Evolutionary conservation across 2,329 filamentous ascomycete genomes (phyloP), one percentile per base, ranked within the genome.

Genomic region (Colletotrichum cereale): DNA sequence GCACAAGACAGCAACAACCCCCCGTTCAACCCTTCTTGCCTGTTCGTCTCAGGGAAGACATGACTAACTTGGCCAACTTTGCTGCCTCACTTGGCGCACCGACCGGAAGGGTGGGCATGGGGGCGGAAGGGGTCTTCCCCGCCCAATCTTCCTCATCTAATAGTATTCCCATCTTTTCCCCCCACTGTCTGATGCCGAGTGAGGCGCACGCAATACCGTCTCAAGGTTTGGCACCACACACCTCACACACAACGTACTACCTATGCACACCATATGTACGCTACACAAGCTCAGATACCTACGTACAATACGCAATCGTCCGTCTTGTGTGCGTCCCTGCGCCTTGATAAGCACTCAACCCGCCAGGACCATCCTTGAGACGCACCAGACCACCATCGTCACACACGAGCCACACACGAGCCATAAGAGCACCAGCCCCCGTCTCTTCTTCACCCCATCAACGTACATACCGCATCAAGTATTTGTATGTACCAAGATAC

Each of bases 401-500:
- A 58, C 55, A 42, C 55, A 58, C 26, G 38, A 18, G 34, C 50
- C 50, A 31, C 50, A 31, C 50, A 44, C 42, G 21, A n/a, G 42
- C 42, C 42, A 34, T 8, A 34, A 34, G 21, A 24, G n/a, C 44
- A 21, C 16, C 50, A 18, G 12, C 34, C 38, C 44, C 36, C 29
- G n/a, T 62, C 57, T 42, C 57, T 24, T 16, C 57, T 52, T 38
- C 36, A 12, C 36, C 38, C 14, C 16, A 16, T 16, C 40, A 18
- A 21, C n/a, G n/a, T n/a, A 60, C 52, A 56, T 71, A 71, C 63
- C 38, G 48, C 34, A 62, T 50, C 56, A 62, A 56, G n/a, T n/a
- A n/a, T n/a, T n/a, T n/a, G n/a, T n/a, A n/a, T n/a, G 67, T 71
- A 71, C 67, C 56, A 24, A 40, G 58, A 68, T 71, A 71, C 65